Percentiles rank a stretch among this genome's conserved stretches.
phyloP scores from a whole-genome alignment of 345 rosid species.

The Noccaea bulbosa region DNA sequence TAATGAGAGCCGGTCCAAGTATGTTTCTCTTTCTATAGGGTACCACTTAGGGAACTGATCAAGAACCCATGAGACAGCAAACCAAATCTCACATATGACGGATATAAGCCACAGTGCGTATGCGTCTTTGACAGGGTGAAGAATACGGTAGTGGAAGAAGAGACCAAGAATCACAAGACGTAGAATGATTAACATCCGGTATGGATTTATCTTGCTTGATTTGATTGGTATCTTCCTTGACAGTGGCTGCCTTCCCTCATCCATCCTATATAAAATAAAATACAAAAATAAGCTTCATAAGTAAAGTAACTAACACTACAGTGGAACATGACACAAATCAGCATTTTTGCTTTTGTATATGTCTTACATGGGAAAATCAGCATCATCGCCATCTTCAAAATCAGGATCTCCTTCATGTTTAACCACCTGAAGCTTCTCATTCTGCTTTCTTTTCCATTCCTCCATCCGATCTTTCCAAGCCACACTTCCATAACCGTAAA shows the following conservation, averaged over 20 bases:
- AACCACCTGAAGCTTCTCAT: constrained; percentile 84
- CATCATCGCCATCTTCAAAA: constrained; percentile 78
- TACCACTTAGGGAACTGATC: constrained; percentile 99
- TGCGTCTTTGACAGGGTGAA: constrained; percentile 87
- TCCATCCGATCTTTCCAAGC: constrained; percentile 99
- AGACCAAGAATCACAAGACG: constrained; percentile 91
- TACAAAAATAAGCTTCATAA: constrained; percentile 22
- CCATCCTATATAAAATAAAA: constrained; percentile 71
- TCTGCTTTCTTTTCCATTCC: constrained; percentile 91
- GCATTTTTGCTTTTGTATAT: neutral
- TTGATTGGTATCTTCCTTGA: constrained; percentile 92
- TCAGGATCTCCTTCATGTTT: constrained; percentile 78
- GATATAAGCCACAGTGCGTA: constrained; percentile 96
- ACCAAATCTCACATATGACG: constrained; percentile 98
- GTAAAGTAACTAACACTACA: constrained; percentile 9
- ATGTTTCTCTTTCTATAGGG: constrained; percentile 90
- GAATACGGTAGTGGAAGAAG: constrained; percentile 92
- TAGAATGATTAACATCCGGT: constrained; percentile 75
- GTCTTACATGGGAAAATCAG: constrained; percentile 88
- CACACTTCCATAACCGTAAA: constrained; percentile 94
- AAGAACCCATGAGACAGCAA: constrained; percentile 95
- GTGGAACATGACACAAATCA: constrained; percentile 7
- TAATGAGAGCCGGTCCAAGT: constrained; percentile 88
- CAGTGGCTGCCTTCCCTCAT: constrained; percentile 99
- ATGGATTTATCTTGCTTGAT: constrained; percentile 97